Evolutionary conservation across 352 stramenopile genomes (phyloP).

Genomic region (Saprolegnia diclina): DNA sequence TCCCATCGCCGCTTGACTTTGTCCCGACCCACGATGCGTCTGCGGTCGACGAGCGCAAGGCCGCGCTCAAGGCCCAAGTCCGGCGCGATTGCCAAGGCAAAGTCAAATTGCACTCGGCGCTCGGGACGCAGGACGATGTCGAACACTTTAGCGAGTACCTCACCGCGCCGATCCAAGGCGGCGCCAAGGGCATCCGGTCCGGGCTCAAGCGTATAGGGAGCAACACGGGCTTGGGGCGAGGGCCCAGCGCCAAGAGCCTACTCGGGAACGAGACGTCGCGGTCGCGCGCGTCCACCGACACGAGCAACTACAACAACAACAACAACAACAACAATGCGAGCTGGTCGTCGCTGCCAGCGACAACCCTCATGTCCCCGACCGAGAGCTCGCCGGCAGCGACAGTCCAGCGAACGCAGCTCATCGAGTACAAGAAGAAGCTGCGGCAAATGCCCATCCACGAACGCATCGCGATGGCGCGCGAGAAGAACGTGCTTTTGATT

Average conservation of each 20-base stretch:
- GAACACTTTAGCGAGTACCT: conserved; percentile 58
- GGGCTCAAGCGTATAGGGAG: neutral
- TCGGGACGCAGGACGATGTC: conserved; percentile 51
- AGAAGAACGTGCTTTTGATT: conserved; percentile 61
- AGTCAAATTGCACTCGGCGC: conserved; percentile 52
- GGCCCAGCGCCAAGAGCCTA: neutral
- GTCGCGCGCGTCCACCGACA: conserved; percentile 4
- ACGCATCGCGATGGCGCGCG: conserved; percentile 50
- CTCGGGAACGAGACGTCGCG: conserved; percentile 9
- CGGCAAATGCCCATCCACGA: conserved; percentile 66
- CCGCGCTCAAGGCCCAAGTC: conserved; percentile 20
- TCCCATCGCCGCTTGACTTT: conserved; percentile 20
- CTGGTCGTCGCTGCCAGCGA: neutral
- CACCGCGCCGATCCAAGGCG: neutral
- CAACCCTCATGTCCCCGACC: too few species aligned
- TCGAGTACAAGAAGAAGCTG: conserved; percentile 58
- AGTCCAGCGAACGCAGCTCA: conserved; percentile 36
- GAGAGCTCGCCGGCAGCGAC: conserved; percentile 36
- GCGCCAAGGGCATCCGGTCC: neutral
- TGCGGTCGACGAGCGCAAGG: conserved; percentile 9
- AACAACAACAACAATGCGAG: neutral
- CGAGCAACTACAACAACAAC: neutral
- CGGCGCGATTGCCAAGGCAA: conserved; percentile 32
- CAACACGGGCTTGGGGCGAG: neutral
- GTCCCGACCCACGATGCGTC: conserved; percentile 11